Evolutionary conservation across 371 early-diverging fungal species (phyloP), one percentile per base, ranked within the genome.

Genomic region (Rhizopus stolonifer): DNA sequence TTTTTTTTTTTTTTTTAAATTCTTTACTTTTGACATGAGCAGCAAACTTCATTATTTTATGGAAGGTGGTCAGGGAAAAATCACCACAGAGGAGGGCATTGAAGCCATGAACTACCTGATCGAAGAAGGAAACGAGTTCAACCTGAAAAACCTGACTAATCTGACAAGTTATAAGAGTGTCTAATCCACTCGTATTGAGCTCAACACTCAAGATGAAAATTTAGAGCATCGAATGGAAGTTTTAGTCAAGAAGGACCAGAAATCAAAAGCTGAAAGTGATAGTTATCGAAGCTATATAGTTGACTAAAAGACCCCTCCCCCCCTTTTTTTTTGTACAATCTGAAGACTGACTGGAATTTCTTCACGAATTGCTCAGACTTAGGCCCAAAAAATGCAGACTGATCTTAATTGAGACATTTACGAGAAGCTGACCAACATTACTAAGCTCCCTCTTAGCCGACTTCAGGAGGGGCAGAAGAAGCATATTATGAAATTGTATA

Each of bases 51-150:
- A 31, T 32, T 46, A 17, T 46, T 46, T 32, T 4, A 46, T 46
- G 29, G 19, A 46, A 46, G 17, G 32, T 13, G 32, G 47, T 29
- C 32, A 18, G 17, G 29, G 47, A 14, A 8, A 18, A 17, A 11
- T 31, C 17, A 46, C 47, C n/a, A 15, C 47, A 46, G 33, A 46
- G 19, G 47, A 46, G 2, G 31, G 4, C 15, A 21, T 31, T 31
- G 19, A 46, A 46, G 47, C 32, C 32, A 46, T 46, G 47, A 21
- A 46, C 32, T 46, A 32, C 47, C 26, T 31, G 10, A 15, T 46
- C 15, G 31, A 32, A 11, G 33, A 46, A 44, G 33, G 32, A 23
- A 22, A 43, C 3, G 22, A 43, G 23, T 43, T 9, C 3, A 43
- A n/a, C 11, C n/a, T 43, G 21, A 19, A 23, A 43, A 43, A 46